phyloP scores from a whole-genome alignment of 192 early-diverging fungal species.

The Mortierella antarctica region DNA sequence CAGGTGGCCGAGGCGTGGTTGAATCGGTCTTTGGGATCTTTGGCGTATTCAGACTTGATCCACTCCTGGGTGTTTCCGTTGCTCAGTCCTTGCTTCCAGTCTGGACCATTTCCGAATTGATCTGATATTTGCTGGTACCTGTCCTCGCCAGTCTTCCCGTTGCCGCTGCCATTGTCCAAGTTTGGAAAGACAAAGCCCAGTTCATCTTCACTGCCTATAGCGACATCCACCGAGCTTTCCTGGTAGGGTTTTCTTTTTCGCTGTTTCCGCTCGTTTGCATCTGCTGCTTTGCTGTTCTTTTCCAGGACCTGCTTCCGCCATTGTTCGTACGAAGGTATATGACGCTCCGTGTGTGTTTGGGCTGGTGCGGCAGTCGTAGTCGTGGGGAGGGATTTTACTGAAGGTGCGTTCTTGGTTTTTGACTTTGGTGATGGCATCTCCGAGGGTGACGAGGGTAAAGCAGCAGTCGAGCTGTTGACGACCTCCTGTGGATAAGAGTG shows the following conservation, averaged over 20 bases:
- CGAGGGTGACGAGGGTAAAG: slow-evolving; percentile 3
- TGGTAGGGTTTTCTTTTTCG: slow-evolving; percentile 48
- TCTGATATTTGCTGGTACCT: slow-evolving; percentile 18
- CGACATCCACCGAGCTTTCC: slow-evolving; percentile 40
- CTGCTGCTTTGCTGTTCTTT: slow-evolving; percentile 27
- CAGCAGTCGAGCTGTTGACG: not conserved
- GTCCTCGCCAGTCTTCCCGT: slow-evolving; percentile 18
- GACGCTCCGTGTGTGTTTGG: slow-evolving; percentile 21
- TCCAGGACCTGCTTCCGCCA: slow-evolving; percentile 49
- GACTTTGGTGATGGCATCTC: not conserved
- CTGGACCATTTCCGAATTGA: slow-evolving; percentile 32
- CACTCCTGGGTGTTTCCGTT: slow-evolving; percentile 8
- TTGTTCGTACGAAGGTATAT: slow-evolving; percentile 47
- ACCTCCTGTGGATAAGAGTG: slow-evolving; percentile 1
- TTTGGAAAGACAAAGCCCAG: slow-evolving; percentile 40
- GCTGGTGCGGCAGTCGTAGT: not conserved
- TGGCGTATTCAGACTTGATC: slow-evolving; percentile 56
- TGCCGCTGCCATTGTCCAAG: slow-evolving; percentile 24
- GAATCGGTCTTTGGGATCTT: slow-evolving; percentile 85
- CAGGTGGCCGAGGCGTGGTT: slow-evolving; percentile 97
- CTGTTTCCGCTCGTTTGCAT: slow-evolving; percentile 37
- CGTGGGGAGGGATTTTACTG: not conserved
- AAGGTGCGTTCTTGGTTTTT: not conserved
- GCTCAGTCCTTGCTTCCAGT: slow-evolving; percentile 8
- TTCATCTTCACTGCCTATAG: slow-evolving; percentile 47